Conservation (phyloP, 2,329 filamentous ascomycete genomes). For the Westerdykella aurantiaca region DNA sequence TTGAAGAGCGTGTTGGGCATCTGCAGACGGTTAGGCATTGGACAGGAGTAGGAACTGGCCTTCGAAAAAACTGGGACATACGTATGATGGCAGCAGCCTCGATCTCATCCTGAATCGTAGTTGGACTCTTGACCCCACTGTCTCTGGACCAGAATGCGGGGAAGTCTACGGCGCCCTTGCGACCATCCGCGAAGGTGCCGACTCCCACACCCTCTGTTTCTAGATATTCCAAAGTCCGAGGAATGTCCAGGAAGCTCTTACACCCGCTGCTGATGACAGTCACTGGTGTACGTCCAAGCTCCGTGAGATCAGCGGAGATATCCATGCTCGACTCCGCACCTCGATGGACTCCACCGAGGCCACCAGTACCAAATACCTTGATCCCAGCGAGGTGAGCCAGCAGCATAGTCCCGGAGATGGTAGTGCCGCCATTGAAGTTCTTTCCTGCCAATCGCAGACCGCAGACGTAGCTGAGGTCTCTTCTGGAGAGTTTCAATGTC, state of each 20-base stretch:
- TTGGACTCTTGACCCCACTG: slow-evolving; percentile 74
- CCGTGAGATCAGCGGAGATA: slow-evolving; percentile 89
- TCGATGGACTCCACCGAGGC: slow-evolving; percentile 88
- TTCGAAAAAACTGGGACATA: slow-evolving; percentile 35
- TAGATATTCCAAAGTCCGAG: slow-evolving; percentile 76
- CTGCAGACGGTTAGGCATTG: slow-evolving; percentile 25
- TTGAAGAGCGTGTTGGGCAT: slow-evolving; percentile 66
- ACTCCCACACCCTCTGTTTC: slow-evolving; percentile 73
- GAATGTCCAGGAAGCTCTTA: slow-evolving; percentile 93
- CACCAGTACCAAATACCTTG: slow-evolving; percentile 88
- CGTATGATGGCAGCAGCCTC: slow-evolving; percentile 86
- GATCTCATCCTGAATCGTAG: slow-evolving; percentile 64
- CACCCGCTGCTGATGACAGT: slow-evolving; percentile 85
- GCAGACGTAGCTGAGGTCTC: slow-evolving; percentile 77
- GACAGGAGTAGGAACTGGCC: not conserved
- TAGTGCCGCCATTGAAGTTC: slow-evolving; percentile 80
- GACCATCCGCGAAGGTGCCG: slow-evolving; percentile 82
- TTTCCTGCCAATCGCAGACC: slow-evolving; percentile 65
- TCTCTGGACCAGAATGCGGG: slow-evolving; percentile 91
- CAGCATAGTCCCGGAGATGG: slow-evolving; percentile 87
- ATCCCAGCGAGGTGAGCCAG: slow-evolving; percentile 83
- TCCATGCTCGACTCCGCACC: slow-evolving; percentile 84
- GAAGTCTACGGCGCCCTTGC: slow-evolving; percentile 68
- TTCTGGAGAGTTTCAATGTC: slow-evolving; percentile 76
- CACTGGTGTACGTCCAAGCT: slow-evolving; percentile 82